Evolutionary conservation across 169 alveolate species (phyloP).

Genomic region (Theileria luwenshuni): DNA sequence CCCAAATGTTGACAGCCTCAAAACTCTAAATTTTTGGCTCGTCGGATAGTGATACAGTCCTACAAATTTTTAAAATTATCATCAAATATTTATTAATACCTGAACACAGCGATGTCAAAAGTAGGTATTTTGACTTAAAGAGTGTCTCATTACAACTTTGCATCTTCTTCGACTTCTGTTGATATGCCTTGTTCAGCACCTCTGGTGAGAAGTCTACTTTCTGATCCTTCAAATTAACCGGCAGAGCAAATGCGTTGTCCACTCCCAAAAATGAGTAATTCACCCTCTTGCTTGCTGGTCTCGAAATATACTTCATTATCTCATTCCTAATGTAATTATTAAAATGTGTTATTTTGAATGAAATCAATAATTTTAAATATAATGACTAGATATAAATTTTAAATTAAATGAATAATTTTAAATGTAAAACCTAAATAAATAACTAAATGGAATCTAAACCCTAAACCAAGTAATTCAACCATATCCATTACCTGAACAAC

Average conservation of each 20-base stretch:
- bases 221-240: conserved; percentile 23
- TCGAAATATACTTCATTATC: conserved; percentile 20
- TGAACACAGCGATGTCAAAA: conserved; percentile 7
- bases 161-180: not conserved
- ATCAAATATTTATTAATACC: not conserved
- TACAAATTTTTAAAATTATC: not conserved
- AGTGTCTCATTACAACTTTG: not conserved
- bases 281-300: conserved; percentile 58
- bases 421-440: too few species aligned
- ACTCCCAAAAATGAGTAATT: conserved; percentile 56
- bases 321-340: too few species aligned
- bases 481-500: conserved; percentile 30
- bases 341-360: too few species aligned
- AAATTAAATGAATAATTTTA: not conserved
- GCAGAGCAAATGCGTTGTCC: conserved; percentile 41
- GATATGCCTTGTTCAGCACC: conserved; percentile 8
- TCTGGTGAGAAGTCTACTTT: conserved; percentile 1
- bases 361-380: too few species aligned
- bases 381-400: not conserved
- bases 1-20: not conserved
- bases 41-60: conserved; percentile 19
- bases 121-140: conserved; percentile 28
- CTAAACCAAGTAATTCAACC: too few species aligned
- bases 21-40: conserved; percentile 1
- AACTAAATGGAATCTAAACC: too few species aligned